Evolutionary conservation across 257 asterid genomes (phyloP).

Genomic region (Nicotiana noctiflora): DNA sequence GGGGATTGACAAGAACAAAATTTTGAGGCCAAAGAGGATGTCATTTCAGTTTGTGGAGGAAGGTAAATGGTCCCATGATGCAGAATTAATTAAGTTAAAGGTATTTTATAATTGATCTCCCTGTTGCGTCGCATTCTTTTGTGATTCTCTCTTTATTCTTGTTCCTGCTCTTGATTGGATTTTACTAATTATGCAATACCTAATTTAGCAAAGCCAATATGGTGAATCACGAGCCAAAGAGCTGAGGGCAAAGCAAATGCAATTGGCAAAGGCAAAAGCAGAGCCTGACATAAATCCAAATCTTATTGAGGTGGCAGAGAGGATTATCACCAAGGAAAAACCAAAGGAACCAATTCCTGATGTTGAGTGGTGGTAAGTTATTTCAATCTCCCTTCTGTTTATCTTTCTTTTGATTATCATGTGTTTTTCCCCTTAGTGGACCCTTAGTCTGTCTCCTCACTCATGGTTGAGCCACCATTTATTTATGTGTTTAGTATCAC

Average conservation of each 20-base stretch:
- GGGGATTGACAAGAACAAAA: no score
- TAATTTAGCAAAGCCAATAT: constrained; percentile 24
- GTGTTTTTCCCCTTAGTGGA: not conserved
- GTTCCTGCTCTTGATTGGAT: constrained; percentile 10
- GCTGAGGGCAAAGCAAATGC: no score
- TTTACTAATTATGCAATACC: not conserved
- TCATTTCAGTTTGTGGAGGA: no score
- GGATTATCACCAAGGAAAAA: no score
- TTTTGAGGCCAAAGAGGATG: no score
- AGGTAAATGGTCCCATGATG: no score
- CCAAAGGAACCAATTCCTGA: no score
- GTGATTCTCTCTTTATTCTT: not conserved
- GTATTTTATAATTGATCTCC: constrained; percentile 20
- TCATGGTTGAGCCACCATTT: not conserved
- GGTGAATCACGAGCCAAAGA: no score
- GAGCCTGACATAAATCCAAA: no score
- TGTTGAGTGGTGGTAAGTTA: constrained; percentile 43
- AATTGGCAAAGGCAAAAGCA: no score
- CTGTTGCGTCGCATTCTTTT: not conserved
- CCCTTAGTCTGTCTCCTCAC: not conserved
- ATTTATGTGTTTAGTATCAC: not conserved
- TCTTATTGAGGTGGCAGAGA: no score
- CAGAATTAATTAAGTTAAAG: no score
- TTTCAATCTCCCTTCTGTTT: not conserved
- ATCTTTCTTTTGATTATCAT: not conserved